phyloP scores from a whole-genome alignment of 495 filamentous ascomycete species.

The Copromyces sp. region DNA sequence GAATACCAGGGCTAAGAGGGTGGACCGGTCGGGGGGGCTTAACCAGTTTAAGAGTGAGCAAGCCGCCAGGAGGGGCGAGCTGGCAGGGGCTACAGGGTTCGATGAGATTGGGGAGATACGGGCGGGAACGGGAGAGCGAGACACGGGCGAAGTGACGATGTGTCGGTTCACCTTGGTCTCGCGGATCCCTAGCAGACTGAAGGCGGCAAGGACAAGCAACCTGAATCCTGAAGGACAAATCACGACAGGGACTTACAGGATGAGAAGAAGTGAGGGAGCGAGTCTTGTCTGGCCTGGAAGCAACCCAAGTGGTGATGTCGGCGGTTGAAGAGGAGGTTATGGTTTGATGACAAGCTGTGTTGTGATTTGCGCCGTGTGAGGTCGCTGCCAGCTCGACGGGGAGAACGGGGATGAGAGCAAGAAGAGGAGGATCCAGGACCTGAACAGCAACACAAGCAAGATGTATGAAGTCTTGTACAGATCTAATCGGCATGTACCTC shows the following conservation, averaged over 20 bases:
- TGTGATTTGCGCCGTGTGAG: neutral
- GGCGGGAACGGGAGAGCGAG: constrained; percentile 11
- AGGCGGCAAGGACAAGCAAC: neutral
- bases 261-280: constrained; percentile 6
- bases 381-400: neutral
- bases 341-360: constrained; percentile 1
- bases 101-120: neutral
- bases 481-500: neutral
- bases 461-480: neutral
- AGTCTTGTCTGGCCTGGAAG: neutral
- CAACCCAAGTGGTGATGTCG: neutral
- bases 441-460: neutral
- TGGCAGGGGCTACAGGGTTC: neutral
- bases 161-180: constrained; percentile 7
- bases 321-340: neutral
- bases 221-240: constrained; percentile 4
- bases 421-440: neutral
- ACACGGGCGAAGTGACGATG: constrained; percentile 10
- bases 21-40: constrained; percentile 15
- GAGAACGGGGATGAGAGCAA: neutral
- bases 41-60: constrained; percentile 23
- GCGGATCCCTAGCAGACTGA: constrained; percentile 2
- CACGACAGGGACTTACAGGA: constrained; percentile 3
- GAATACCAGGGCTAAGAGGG: constrained; percentile 13
- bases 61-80: constrained; percentile 4